Base-by-base conservation (phyloP, 495 filamentous ascomycete genomes). In the Coniosporium apollinis region DNA sequence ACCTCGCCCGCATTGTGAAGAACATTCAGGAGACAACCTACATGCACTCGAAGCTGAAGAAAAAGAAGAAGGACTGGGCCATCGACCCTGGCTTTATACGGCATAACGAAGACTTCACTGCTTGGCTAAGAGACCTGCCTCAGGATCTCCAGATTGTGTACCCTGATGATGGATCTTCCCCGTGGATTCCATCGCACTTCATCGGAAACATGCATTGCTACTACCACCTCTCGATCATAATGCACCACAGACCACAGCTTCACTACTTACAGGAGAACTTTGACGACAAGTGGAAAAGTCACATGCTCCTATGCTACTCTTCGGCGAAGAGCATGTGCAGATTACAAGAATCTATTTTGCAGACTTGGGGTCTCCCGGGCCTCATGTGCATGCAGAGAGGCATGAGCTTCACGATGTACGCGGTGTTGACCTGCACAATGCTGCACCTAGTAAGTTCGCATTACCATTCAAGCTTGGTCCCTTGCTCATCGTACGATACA, bases 341-440 rank as follows among this genome's bases (percentile, higher is more conserved):
- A 41, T 55, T 96, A n/a, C 82, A 94, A 51, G 89, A 96, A 59
- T 78, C 74, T 8, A 74, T 96, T 39, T 48, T 91, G 31, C 62
- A 75, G 35, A 65, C 70, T 1, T 92, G 78, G 52, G 83, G 85
- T 1, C 57, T 93, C 30, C 66, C 70, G 30, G 91, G 89, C 1
- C 62, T 96, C 1, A 66, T 86, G 39, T 91, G 77, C 63, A 96
- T 97, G 89, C 76, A 84, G 50, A 67, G 89, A 42, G 89, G 89
- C 22, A 82, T 94, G 47, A 93, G 84, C 59, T 94, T 93, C 52
- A 83, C 85, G 15, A 91, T 97, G 15, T 97, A 97, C 49, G 73
- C 74, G 28, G 69, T 94, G 19, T 63, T 97, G 24, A 93, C 82
- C 9, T 94, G 85, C 62, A 89, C 85, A 19, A 89, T 94, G 62